phyloP scores from a whole-genome alignment of 1,139 yeast genomes.

The Magnusiomyces fungicola region DNA sequence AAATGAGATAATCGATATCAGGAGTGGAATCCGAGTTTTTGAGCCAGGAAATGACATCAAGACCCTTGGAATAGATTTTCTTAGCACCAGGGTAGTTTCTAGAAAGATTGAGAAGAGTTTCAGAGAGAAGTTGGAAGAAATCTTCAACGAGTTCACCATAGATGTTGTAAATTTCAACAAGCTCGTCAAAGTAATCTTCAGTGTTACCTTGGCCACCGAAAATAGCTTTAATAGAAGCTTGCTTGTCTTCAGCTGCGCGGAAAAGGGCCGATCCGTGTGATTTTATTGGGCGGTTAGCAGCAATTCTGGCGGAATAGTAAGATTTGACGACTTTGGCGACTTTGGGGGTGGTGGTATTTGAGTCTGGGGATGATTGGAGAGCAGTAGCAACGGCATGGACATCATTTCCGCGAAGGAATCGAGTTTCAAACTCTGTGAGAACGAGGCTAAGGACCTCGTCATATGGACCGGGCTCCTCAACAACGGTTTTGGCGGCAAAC shows the following conservation, averaged over 20 bases:
- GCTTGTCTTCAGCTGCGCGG: conserved; percentile 49
- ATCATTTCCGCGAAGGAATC: conserved; percentile 68
- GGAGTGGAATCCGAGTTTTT: conserved; percentile 81
- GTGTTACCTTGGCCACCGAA: conserved; percentile 99
- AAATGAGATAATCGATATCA: conserved; percentile 75
- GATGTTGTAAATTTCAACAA: conserved; percentile 71
- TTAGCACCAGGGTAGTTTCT: conserved; percentile 69
- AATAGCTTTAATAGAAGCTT: conserved; percentile 67
- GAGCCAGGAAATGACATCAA: conserved; percentile 83
- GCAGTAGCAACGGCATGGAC: conserved; percentile 84
- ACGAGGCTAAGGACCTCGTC: conserved; percentile 64
- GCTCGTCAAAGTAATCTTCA: conserved; percentile 95
- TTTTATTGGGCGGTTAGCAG: conserved; percentile 43
- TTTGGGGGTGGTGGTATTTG: conserved; percentile 63
- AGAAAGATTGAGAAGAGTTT: conserved; percentile 59
- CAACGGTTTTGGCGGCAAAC: conserved; percentile 56
- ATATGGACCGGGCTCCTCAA: conserved; percentile 48
- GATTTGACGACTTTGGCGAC: conserved; percentile 68
- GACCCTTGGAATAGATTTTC: conserved; percentile 89
- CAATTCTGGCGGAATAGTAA: conserved; percentile 51
- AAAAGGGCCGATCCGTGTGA: conserved; percentile 58
- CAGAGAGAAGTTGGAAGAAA: conserved; percentile 62
- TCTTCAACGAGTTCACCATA: conserved; percentile 72
- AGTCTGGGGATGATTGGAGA: conserved; percentile 39
- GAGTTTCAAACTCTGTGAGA: conserved; percentile 73